Evolutionary conservation across 2,329 filamentous ascomycete species (phyloP), one percentile per base, ranked within the genome.

Genomic region (Venturia oleaginea): DNA sequence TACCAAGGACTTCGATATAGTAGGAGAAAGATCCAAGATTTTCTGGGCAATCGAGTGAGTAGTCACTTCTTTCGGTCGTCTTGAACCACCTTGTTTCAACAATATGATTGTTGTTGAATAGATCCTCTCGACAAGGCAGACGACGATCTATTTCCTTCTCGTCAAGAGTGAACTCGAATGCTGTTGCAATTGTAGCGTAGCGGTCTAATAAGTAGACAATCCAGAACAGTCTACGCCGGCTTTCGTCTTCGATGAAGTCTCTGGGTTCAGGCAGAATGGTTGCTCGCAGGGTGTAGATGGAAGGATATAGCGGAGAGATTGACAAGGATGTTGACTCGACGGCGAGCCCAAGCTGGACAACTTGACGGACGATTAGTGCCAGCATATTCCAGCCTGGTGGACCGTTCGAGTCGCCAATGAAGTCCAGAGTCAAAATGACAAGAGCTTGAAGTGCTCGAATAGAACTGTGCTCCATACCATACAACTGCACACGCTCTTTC

Each of bases 321-420:
- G 89, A 86, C 7, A 89, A 85, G 0, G 91, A 94, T 34, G 87
- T 92, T 5, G 84, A 86, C 73, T 97, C 92, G 1, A 93, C 90
- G 0, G 91, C 87, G 32, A 97, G 78, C 0, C 92, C 92, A 0
- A 96, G 79, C 73, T 96, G 92, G 1, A 96, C 91, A 1, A 95
- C 91, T 7, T 90, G 92, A 24, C 92, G 85, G 1, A 91, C 92
- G 67, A 96, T 95, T 61, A 96, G 78, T 7, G 92, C 92, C 74
- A 96, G 85, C 65, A 96, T 83, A 71, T 96, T 96, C 92, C 92
- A 96, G 2, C 91, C 92, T 0, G 92, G 91, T 2, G 92, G 92
- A 0, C 92, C 92, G 72, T 96, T 96, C 43, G 91, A 92, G 69
- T 85, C 90, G 10, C 92, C 92, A 38, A 91, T 88, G 30, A 96